Percentiles rank a stretch among this genome's conserved stretches.
Conservation (phyloP, 169 alveolate species). For the Besnoitia besnoiti region DNA sequence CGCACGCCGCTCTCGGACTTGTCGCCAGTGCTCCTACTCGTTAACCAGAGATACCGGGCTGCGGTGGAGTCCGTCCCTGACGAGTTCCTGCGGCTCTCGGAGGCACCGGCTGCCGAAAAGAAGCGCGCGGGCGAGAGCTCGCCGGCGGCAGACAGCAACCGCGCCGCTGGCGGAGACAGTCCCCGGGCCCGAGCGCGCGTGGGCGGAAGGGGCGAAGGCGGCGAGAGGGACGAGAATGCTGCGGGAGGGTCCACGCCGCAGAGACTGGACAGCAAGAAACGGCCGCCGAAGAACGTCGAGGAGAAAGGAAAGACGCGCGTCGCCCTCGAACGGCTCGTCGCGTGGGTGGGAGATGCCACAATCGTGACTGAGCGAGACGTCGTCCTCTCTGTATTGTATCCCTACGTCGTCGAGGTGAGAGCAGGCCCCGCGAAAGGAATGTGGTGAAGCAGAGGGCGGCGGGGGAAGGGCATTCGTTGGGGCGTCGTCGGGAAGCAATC, state of each 20-base stretch:
- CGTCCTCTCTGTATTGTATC: constrained; percentile 66
- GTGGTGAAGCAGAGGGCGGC: not conserved
- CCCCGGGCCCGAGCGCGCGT: not conserved
- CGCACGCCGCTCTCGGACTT: constrained; percentile 43
- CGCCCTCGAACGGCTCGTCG: constrained; percentile 27
- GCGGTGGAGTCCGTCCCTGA: constrained; percentile 62
- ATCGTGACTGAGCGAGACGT: constrained; percentile 69
- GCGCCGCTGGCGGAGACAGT: no score
- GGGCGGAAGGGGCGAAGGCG: not conserved
- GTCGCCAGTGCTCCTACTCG: constrained; percentile 62
- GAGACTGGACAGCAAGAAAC: not conserved
- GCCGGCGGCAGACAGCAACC: not conserved
- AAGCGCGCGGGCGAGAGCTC: not conserved
- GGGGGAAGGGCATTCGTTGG: not conserved
- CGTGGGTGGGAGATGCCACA: constrained; percentile 40
- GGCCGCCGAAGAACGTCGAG: not conserved
- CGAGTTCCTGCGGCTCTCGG: not conserved
- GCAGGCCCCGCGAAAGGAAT: not conserved
- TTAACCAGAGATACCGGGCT: constrained; percentile 60
- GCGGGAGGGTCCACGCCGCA: no score
- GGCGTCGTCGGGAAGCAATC: no score
- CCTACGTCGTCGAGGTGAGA: constrained; percentile 36
- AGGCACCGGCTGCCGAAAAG: not conserved
- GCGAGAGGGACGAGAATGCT: no score
- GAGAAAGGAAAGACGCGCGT: not conserved